Evolutionary conservation across 2,329 filamentous ascomycete genomes (phyloP).

Genomic region (Ophiosphaerella narmari): DNA sequence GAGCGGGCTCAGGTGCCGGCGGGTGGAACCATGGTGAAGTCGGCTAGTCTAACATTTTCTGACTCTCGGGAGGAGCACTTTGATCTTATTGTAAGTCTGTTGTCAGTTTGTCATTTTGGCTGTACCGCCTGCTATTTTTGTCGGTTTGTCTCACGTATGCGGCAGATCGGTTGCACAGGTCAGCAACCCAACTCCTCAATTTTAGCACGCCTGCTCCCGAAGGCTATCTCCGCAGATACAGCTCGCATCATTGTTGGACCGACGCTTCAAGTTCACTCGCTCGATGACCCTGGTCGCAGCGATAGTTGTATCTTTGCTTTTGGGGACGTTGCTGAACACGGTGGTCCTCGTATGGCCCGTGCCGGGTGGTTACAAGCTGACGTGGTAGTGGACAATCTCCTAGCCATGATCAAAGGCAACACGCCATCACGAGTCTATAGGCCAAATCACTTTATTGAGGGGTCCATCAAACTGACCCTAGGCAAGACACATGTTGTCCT

Average conservation of each 20-base stretch:
- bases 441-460: conserved; percentile 17
- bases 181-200: conserved; percentile 61
- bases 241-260: conserved; percentile 60
- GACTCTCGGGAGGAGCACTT: conserved; percentile 43
- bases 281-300: conserved; percentile 59
- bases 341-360: conserved; percentile 59
- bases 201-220: conserved; percentile 51
- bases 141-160: not conserved
- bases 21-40: conserved; percentile 46
- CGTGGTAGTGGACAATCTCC: conserved; percentile 60
- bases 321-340: conserved; percentile 65
- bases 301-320: conserved; percentile 63
- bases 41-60: conserved; percentile 51
- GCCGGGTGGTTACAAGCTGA: conserved; percentile 60
- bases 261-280: conserved; percentile 58
- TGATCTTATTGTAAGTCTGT: conserved; percentile 53
- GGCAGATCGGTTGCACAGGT: conserved; percentile 63
- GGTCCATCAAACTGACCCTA: conserved; percentile 24
- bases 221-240: conserved; percentile 49
- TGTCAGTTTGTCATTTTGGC: not conserved
- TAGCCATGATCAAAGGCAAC: conserved; percentile 49
- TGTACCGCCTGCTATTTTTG: not conserved
- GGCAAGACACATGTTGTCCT: conserved; percentile 9
- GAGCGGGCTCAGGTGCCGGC: conserved; percentile 52
- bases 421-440: conserved; percentile 7